Base-by-base conservation (phyloP, 2,329 filamentous ascomycete genomes). In the Fusarium neocosmosporiellum region DNA sequence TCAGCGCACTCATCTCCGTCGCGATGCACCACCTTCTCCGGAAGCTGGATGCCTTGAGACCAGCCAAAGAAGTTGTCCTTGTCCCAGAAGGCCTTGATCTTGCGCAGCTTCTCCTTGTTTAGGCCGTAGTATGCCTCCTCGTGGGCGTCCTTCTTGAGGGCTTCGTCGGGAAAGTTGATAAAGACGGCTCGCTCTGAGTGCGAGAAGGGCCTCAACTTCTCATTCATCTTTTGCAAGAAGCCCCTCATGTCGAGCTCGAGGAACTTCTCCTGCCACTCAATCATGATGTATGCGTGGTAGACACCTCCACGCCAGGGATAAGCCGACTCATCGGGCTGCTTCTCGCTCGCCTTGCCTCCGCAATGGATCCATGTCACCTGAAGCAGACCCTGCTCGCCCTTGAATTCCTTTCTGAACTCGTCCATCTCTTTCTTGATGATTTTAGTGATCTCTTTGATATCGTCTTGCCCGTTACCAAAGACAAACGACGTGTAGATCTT, bases 101-200 rank as follows among this genome's bases (percentile, higher is more conserved):
- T 27, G 18, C 69, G 75, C 5, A 82, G 34, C 36, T 73, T 59
- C 1, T 65, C 3, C 3, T 57, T 48, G 33, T 83, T 82, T 0
- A 64, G 60, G 1, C 81, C 81, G 37, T 75, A 82, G 63, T 82
- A 82, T 5, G 77, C 76, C n/a, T 57, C 66, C n/a, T 81, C 78
- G 34, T 78, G 70, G 3, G 39, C 63, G 0, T 59, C 22, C 0
- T 29, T 4, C 13, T 60, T 27, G 2, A 75, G 39, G 0, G 58
- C 59, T 0, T 37, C 27, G 61, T 81, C 78, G 0, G 80, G 73
- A 39, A 82, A 82, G 57, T 80, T 80, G 60, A 82, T 37, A 24
- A 78, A 81, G 5, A 73, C 64, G 0, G 79, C 80, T 7, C 67
- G 55, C 4, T 62, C 46, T 0, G 57, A 64, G 10, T 80, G 48